Base-by-base conservation (phyloP, 352 stramenopile genomes). In the Albugo laibachii region DNA sequence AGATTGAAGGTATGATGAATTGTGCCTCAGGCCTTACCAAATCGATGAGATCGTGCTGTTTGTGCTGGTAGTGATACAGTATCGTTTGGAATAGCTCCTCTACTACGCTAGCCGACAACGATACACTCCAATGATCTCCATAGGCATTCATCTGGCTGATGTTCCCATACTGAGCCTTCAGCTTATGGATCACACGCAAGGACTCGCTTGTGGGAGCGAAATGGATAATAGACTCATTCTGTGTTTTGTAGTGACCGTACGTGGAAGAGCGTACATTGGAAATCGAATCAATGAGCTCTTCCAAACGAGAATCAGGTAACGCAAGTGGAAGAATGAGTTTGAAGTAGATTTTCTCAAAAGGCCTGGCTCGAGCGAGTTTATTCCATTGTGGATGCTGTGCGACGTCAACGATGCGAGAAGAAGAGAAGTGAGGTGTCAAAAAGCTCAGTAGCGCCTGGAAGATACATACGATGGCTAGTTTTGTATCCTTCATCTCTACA, bases 231-330 rank as follows among this genome's bases (percentile, higher is more conserved):
- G 36, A 75, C 69, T 31, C 45, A 51, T 6, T 47, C 36, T 21
- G 84, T 52, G 48, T 75, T 45, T 0, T 52, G 11, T 78, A 73
- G 19, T 75, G 47, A 0, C 74, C 74, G 50, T 84, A 87, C 1
- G 45, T 11, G 5, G 56, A 44, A 13, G 69, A 80, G 14, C 45
- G 14, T 11, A 73, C 59, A 53, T 87, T 67, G 19, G 64, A 61
- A 34, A 80, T 53, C 10, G 61, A 44, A 2, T 21, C 39, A 36
- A 86, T 61, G 5, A 72, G 35, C 11, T 57, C 45, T 10, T 59
- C 69, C 11, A 86, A 42, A 10, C 24, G 3, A 8, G 8, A 8
- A 8, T 31, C 8, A 31, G 24, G 8, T 31, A 31, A 8, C 24
- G 24, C 24, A 3, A 31, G 24, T 31, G 24, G 24, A 31, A 31